Conservation (phyloP, 2,329 filamentous ascomycete species). For the Elsinoe batatas region DNA sequence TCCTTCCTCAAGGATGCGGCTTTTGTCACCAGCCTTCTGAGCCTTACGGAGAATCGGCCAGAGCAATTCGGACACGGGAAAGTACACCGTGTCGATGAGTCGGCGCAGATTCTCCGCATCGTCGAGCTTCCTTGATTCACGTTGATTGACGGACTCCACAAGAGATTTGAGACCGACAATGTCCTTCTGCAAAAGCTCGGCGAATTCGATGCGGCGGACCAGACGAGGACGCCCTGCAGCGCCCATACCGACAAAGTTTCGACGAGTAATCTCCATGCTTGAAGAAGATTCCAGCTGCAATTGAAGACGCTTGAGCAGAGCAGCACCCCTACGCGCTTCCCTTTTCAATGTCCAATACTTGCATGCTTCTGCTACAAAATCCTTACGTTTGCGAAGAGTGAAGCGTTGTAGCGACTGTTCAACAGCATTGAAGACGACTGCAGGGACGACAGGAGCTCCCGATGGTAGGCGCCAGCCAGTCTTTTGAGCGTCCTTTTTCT, state of each 20-base stretch:
- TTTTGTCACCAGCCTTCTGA: conserved; percentile 55
- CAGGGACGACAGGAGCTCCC: conserved; percentile 86
- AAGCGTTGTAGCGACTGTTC: conserved; percentile 77
- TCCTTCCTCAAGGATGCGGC: conserved; percentile 43
- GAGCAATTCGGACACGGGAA: conserved; percentile 71
- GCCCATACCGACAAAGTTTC: conserved; percentile 94
- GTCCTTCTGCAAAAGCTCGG: conserved; percentile 62
- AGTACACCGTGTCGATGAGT: conserved; percentile 83
- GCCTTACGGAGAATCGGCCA: conserved; percentile 71
- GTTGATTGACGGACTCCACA: conserved; percentile 59
- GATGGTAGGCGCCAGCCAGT: conserved; percentile 86
- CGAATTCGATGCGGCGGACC: conserved; percentile 78
- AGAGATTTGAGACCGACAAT: conserved; percentile 65
- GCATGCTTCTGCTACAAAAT: conserved; percentile 85
- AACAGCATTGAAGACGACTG: conserved; percentile 76
- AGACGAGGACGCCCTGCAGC: conserved; percentile 69
- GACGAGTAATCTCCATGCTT: conserved; percentile 90
- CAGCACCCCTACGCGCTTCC: conserved; percentile 82
- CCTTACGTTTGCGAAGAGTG: conserved; percentile 74
- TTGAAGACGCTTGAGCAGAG: conserved; percentile 84
- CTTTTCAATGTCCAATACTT: conserved; percentile 97
- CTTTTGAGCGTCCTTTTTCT: conserved; percentile 46
- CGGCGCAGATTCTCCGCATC: conserved; percentile 65
- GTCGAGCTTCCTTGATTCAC: conserved; percentile 69
- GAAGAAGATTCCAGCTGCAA: conserved; percentile 93